Conservation (phyloP, 2,329 filamentous ascomycete species). For the Epichloe coenophiala region DNA sequence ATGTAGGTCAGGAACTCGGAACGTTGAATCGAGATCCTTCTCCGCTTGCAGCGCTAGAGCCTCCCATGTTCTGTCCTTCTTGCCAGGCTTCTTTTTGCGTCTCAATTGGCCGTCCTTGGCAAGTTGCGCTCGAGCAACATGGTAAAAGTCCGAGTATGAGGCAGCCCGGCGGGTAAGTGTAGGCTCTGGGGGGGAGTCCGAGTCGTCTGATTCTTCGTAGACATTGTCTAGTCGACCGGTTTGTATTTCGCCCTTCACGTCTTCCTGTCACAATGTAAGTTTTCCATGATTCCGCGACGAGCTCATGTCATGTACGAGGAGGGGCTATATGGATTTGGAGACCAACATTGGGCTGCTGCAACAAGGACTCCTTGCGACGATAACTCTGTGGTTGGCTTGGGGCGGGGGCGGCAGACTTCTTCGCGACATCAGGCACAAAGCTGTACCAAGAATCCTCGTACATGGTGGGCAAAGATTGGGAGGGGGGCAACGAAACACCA, state of each 20-base stretch:
- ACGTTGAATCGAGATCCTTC: slow-evolving; percentile 13
- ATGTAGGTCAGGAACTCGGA: slow-evolving; percentile 2
- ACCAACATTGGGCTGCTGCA: slow-evolving; percentile 52
- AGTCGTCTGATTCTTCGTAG: slow-evolving; percentile 41
- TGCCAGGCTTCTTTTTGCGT: slow-evolving; percentile 24
- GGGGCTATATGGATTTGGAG: slow-evolving; percentile 6
- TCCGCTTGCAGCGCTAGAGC: slow-evolving; percentile 25
- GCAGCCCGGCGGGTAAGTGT: slow-evolving; percentile 52
- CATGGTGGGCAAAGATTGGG: slow-evolving; percentile 34
- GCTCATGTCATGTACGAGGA: background rate
- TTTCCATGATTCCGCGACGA: background rate
- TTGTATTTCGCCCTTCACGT: slow-evolving; percentile 33
- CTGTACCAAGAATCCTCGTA: slow-evolving; percentile 80
- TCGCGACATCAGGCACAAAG: slow-evolving; percentile 51
- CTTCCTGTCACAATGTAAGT: slow-evolving; percentile 31
- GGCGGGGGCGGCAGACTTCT: slow-evolving; percentile 30
- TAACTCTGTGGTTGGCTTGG: slow-evolving; percentile 37
- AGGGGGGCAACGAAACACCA: background rate
- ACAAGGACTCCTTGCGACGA: slow-evolving; percentile 54
- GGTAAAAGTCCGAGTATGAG: slow-evolving; percentile 66
- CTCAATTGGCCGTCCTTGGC: slow-evolving; percentile 32
- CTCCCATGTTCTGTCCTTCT: slow-evolving; percentile 33
- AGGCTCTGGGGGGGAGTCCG: slow-evolving; percentile 48
- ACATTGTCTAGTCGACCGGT: slow-evolving; percentile 44
- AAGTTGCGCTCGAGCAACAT: slow-evolving; percentile 43